Base-by-base conservation (phyloP, 2,329 filamentous ascomycete genomes). In the Ilyonectria sp. region DNA sequence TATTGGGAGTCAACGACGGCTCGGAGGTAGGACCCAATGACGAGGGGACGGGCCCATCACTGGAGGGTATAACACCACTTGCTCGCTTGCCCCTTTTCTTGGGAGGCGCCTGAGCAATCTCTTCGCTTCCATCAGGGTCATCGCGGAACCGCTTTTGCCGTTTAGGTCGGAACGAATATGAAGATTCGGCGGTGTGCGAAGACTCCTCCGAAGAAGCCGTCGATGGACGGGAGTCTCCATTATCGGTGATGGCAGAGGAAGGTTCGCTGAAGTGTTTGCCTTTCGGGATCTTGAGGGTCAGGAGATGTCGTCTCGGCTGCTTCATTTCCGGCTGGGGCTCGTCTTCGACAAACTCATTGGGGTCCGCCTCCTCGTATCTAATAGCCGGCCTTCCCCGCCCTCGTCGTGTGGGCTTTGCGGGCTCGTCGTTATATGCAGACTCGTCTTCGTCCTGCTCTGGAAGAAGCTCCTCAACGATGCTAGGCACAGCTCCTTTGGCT, bases 131-230 rank as follows among this genome's bases (percentile, higher is more conserved):
- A 50, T 84, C 83, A 9, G 84, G 82, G 49, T 87, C 82, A 5
- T 87, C 83, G 1, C 83, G 82, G 79, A 87, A 88, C 56, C 86
- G 85, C 71, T 86, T 86, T 72, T 86, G 86, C 9, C 86, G 82
- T 76, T 88, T 89, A 31, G 86, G 86, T 4, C 87, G 82, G 68
- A 89, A 84, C 1, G 87, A 87, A 72, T 87, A 87, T 6, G 80
- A 83, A 0, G 87, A 88, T 58, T 85, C 85, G 4, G 79, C 80
- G 2, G 86, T 87, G 40, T 84, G 84, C 3, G 80, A 79, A 8
- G 84, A 85, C 10, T 82, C 84, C 7, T 85, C 87, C 1, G 87
- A 89, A 0, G 85, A 86, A 2, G 88, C 83, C 0, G 87, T 87
- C 0, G 83, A 84, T 1, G 87, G 87, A 2, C 87, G 83, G 7